These are phyloP conservation scores for Phytopythium litorale DNA, from an alignment of 352 stramenopile genomes.

Conservation along the genomic window DNA sequence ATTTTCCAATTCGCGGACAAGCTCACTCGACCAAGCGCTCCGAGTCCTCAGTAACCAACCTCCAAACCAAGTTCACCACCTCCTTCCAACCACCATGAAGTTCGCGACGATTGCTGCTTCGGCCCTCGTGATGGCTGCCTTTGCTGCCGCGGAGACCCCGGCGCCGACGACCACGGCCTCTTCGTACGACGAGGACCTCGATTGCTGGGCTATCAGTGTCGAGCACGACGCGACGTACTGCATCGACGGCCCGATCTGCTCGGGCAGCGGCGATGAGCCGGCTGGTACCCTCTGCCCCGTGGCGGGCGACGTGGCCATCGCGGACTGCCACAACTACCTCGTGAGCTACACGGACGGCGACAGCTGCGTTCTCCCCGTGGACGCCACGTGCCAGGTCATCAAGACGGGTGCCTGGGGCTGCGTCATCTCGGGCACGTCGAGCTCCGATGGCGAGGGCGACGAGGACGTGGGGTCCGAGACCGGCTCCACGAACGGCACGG, in stretches of 20 bases:
- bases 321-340: conserved; percentile 48
- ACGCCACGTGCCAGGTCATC: conserved; percentile 58
- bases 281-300: conserved; percentile 30
- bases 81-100: conserved; percentile 19
- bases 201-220: conserved; percentile 32
- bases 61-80: too few relatives aligned
- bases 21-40: too few relatives aligned
- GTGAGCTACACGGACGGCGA: conserved; percentile 39
- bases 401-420: conserved; percentile 68
- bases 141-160: conserved; percentile 10
- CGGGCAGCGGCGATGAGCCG: conserved; percentile 19
- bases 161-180: conserved; percentile 11
- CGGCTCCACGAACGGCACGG: conserved; percentile 1
- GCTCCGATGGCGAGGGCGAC: conserved; percentile 12
- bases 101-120: conserved; percentile 18
- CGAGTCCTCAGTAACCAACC: too few relatives aligned
- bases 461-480: conserved; percentile 4
- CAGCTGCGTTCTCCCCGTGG: conserved; percentile 44
- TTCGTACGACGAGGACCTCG: conserved; percentile 22
- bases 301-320: conserved; percentile 31
- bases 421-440: conserved; percentile 23
- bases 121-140: conserved; percentile 8
- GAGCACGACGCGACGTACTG: conserved; percentile 49
- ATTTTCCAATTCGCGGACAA: too few relatives aligned
- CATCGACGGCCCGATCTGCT: conserved; percentile 44